phyloP scores from a whole-genome alignment of 2,329 filamentous ascomycete genomes.

The Madurella fahalii region DNA sequence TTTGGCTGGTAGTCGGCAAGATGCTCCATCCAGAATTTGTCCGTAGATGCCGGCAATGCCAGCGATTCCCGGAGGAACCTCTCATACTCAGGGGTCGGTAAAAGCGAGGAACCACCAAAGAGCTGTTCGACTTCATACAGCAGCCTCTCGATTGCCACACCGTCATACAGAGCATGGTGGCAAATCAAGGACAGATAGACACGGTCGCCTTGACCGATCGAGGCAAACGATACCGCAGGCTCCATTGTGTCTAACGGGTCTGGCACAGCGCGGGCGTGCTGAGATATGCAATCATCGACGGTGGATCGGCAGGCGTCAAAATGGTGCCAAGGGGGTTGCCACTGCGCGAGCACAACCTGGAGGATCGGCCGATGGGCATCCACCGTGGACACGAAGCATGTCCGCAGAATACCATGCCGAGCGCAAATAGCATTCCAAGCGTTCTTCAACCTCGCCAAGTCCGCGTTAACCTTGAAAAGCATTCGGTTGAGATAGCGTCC shows the following conservation, averaged over 20 bases:
- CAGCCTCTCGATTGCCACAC: constrained; percentile 66
- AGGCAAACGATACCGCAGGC: constrained; percentile 44
- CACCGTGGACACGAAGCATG: constrained; percentile 66
- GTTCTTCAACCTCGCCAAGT: constrained; percentile 46
- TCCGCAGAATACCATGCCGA: constrained; percentile 74
- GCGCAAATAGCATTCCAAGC: constrained; percentile 61
- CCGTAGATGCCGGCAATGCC: constrained; percentile 42
- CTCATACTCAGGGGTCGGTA: constrained; percentile 51
- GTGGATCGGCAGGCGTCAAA: constrained; percentile 29
- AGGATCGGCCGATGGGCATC: constrained; percentile 59
- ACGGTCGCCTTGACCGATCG: constrained; percentile 33
- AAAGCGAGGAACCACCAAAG: constrained; percentile 46
- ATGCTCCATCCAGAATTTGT: constrained; percentile 62
- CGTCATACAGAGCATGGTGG: constrained; percentile 87
- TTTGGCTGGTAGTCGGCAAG: constrained; percentile 47
- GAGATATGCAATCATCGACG: constrained; percentile 36
- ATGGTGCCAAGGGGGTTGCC: constrained; percentile 39
- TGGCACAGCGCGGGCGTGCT: constrained; percentile 39
- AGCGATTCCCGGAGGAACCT: constrained; percentile 60
- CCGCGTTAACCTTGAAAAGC: constrained; percentile 54
- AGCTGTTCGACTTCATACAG: constrained; percentile 65
- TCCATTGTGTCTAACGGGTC: constrained; percentile 40
- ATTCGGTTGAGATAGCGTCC: constrained; percentile 69
- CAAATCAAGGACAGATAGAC: constrained; percentile 47
- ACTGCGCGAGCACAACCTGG: constrained; percentile 62